Conservation (phyloP, 2,329 filamentous ascomycete genomes). For the Cryphonectria parasitica region DNA sequence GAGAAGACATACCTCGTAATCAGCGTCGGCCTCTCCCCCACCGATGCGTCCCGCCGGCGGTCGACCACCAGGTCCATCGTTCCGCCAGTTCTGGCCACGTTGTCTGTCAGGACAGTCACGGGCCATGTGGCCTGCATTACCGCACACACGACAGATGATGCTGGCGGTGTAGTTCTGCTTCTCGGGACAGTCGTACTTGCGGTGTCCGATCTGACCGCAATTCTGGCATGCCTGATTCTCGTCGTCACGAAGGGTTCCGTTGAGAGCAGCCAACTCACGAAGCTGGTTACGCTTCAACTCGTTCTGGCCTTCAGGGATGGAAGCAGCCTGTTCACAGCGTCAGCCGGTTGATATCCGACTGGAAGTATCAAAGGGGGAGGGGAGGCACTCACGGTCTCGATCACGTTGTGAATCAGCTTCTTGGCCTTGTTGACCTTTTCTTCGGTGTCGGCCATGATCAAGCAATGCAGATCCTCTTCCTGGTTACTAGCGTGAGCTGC, state of each 20-base stretch:
- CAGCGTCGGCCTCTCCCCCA: slow-evolving; percentile 79
- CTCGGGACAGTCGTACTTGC: slow-evolving; percentile 98
- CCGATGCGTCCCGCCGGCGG: slow-evolving; percentile 67
- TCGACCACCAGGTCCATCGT: slow-evolving; percentile 62
- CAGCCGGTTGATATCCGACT: slow-evolving; percentile 31
- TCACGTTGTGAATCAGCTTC: slow-evolving; percentile 96
- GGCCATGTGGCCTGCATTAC: slow-evolving; percentile 97
- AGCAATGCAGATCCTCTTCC: slow-evolving; percentile 97
- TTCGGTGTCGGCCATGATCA: slow-evolving; percentile 99
- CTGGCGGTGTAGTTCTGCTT: slow-evolving; percentile 98
- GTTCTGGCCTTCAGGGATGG: slow-evolving; percentile 97
- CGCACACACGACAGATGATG: slow-evolving; percentile 98
- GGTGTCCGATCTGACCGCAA: slow-evolving; percentile 97
- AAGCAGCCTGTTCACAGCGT: slow-evolving; percentile 72
- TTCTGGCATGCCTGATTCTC: slow-evolving; percentile 99
- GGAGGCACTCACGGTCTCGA: slow-evolving; percentile 80
- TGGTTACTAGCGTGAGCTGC: slow-evolving; percentile 99
- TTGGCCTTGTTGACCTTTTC: slow-evolving; percentile 99
- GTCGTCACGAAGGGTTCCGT: slow-evolving; percentile 98
- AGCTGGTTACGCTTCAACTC: slow-evolving; percentile 99
- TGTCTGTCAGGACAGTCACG: slow-evolving; percentile 95
- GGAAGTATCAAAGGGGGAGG: neutral
- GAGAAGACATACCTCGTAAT: slow-evolving; percentile 79
- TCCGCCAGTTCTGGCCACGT: slow-evolving; percentile 89
- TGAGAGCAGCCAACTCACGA: slow-evolving; percentile 93